Base-by-base conservation (phyloP, 352 stramenopile genomes). In the Globisporangium okanoganense region DNA sequence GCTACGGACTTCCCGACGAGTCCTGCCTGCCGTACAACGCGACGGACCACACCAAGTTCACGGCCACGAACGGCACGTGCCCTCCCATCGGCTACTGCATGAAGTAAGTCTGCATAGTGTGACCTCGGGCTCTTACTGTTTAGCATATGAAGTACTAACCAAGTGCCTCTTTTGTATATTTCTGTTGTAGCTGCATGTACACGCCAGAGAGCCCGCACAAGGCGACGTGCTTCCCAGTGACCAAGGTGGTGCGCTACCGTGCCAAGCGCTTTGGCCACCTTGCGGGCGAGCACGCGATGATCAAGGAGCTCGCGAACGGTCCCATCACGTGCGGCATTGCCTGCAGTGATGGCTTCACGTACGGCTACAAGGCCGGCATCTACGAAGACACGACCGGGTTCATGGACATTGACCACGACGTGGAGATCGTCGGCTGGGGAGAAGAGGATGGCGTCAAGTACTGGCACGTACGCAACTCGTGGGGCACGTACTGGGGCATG, bases 391-490 rank as follows among this genome's bases (percentile, higher is more conserved):
- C 92, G 59, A 94, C 79, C 7, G 79, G 82, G 5, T 91, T 91
- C 41, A 92, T 86, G 72, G 79, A 90, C 61, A 82, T 95, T 67
- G 80, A 94, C 64, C 85, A 94, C 71, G 85, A 92, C 57, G 78
- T 92, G 22, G 83, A 92, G 56, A 50, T 92, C 25, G 81, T 94
- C 27, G 96, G 96, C 16, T 99, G 95, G 95, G 97, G 96, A 56
- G 83, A 90, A 50, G 81, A 90, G 40, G 75, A 97, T 56, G 78
- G 90, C 62, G 70, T 94, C 63, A 95, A 97, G 76, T 99, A 98
- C 77, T 99, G 96, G 96, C 95, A 98, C 74, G 79, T 98, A 35
- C 92, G 97, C 59, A 98, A 99, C 87, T 90, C 90, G 65, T 85
- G 97, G 94, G 96, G 96, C 40, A 92, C 76, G 13, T 92, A 91